phyloP scores from a whole-genome alignment of 129 eudicot species.

The Helichrysum umbraculigerum region DNA sequence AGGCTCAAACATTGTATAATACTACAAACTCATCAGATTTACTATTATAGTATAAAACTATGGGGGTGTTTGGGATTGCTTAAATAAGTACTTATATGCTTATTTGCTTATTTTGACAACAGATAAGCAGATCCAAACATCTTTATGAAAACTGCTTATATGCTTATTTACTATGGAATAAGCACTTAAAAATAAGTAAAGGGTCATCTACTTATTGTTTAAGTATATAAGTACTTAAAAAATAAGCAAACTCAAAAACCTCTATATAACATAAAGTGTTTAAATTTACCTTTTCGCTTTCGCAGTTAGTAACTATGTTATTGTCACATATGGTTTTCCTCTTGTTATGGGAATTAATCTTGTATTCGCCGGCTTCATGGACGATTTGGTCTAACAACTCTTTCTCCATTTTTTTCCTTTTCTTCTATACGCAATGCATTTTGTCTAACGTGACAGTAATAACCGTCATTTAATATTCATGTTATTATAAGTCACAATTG shows the following conservation, averaged over 20 bases:
- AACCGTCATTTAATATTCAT: neutral
- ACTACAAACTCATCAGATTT: neutral
- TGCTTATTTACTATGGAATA: no score
- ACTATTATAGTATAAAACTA: neutral
- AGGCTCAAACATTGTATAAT: no score
- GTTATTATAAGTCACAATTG: neutral
- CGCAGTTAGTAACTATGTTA: slow-evolving; percentile 49
- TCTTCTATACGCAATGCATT: slow-evolving; percentile 63
- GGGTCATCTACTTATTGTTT: no score
- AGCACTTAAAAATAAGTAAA: no score
- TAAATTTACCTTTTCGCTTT: slow-evolving; percentile 53
- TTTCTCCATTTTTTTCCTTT: slow-evolving; percentile 70
- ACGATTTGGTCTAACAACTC: slow-evolving; percentile 49
- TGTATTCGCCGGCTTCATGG: slow-evolving; percentile 66
- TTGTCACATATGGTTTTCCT: slow-evolving; percentile 47
- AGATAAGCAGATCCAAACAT: no score
- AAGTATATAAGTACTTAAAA: no score
- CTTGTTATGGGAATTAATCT: slow-evolving; percentile 47
- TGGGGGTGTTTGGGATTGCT: no score
- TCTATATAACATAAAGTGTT: neutral
- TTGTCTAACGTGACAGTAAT: slow-evolving; percentile 29
- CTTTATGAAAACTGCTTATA: no score
- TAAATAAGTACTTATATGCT: no score
- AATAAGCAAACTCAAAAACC: no score
- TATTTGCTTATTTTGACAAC: no score